A percentile compares a stretch with the other conserved stretches of the same genome.
phyloP scores from a whole-genome alignment of 192 early-diverging fungal species.

The Rhizophagus clarus region DNA sequence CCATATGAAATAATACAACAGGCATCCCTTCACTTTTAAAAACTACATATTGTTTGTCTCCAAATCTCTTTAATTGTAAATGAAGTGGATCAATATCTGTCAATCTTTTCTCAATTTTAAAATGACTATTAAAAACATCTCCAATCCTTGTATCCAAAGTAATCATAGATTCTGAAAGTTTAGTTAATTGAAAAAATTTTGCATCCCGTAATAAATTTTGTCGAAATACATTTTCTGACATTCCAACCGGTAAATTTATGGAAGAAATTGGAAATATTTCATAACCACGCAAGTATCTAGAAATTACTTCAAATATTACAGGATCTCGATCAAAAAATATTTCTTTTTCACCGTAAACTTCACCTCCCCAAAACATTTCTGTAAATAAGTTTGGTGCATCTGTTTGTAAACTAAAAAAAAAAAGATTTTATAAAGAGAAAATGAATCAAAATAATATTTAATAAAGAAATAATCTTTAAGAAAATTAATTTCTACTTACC shows the following conservation, averaged over 20 bases:
- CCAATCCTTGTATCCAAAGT: not conserved
- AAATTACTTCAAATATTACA: not conserved
- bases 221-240: not conserved
- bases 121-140: not conserved
- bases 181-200: not conserved
- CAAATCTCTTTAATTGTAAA: not conserved
- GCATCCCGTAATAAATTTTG: not conserved
- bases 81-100: not conserved
- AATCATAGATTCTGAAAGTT: not conserved
- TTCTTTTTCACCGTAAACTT: not conserved
- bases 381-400: slow-evolving; percentile 9
- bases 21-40: not conserved
- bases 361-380: not conserved
- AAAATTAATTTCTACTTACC: not conserved
- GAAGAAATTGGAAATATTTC: not conserved
- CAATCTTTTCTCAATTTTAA: not conserved
- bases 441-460: not conserved
- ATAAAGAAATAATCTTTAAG: not conserved
- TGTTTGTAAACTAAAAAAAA: not conserved
- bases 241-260: not conserved
- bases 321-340: slow-evolving; percentile 2
- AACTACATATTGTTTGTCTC: not conserved
- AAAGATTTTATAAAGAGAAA: not conserved
- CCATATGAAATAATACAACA: not conserved
- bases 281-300: slow-evolving; percentile 3